Conservation (phyloP, 228 moss, liverwort and hornwort species). For the Sphagnum magellanicum region DNA sequence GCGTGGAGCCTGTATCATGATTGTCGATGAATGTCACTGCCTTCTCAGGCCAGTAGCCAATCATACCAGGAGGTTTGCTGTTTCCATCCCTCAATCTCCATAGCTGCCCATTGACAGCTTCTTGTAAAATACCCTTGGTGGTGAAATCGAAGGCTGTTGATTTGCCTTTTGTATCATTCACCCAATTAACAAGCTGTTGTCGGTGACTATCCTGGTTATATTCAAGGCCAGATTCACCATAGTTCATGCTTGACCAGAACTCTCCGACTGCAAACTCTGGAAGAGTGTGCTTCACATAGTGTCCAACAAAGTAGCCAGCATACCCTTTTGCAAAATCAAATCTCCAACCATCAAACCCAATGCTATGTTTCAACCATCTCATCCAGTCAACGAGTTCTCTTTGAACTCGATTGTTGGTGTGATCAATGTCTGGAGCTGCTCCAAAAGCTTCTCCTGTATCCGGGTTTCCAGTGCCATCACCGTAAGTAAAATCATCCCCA, state of each 20-base stretch:
- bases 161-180: constrained; percentile 39
- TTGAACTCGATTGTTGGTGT: constrained; percentile 79
- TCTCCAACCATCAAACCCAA: constrained; percentile 92
- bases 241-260: constrained; percentile 71
- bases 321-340: constrained; percentile 97
- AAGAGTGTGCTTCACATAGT: constrained; percentile 47
- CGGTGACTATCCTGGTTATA: constrained; percentile 86
- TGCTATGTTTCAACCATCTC: constrained; percentile 70
- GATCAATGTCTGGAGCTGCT: constrained; percentile 91
- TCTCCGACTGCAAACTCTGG: constrained; percentile 83
- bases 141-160: constrained; percentile 90
- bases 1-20: constrained; percentile 74
- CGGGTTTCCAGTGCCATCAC: constrained; percentile 60
- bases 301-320: constrained; percentile 65
- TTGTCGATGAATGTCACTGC: constrained; percentile 81
- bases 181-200: constrained; percentile 74
- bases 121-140: constrained; percentile 88
- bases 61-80: constrained; percentile 59
- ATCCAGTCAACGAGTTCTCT: constrained; percentile 65
- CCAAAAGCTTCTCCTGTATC: constrained; percentile 85
- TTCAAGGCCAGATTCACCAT: constrained; percentile 45
- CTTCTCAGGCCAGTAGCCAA: constrained; percentile 69
- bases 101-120: constrained; percentile 64
- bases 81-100: constrained; percentile 56
- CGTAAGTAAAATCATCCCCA: constrained; percentile 47